Evolutionary conservation across 1,139 yeast genomes (phyloP).

Genomic region (Yamadazyma trypodendri): DNA sequence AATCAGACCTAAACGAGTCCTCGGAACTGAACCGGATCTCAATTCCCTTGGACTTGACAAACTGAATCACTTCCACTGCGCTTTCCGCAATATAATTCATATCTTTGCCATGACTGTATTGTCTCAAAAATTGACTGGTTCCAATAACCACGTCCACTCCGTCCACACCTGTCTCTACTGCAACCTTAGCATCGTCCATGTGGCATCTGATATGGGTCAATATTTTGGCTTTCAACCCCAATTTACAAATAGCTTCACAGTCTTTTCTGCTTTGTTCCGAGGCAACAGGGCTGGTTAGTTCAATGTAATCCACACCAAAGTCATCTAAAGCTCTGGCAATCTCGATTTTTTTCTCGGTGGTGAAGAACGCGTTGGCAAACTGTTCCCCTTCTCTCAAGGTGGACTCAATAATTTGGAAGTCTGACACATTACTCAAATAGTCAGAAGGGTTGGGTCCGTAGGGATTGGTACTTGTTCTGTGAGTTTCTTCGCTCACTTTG

Average conservation of each 20-base stretch:
- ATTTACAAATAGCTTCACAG: constrained; percentile 97
- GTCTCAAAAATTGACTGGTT: constrained; percentile 91
- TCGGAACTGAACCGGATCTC: constrained; percentile 97
- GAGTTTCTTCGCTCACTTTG: constrained; percentile 16
- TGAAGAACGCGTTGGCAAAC: constrained; percentile 94
- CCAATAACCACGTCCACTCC: constrained; percentile 99
- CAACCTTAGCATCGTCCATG: constrained; percentile 97
- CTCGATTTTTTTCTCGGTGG: constrained; percentile 93
- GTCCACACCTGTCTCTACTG: constrained; percentile 97
- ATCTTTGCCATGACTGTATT: constrained; percentile 96
- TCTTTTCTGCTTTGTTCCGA: constrained; percentile 90
- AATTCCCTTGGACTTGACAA: constrained; percentile 94
- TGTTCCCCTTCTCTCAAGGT: constrained; percentile 98
- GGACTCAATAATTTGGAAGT: constrained; percentile 90
- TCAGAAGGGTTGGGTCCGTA: constrained; percentile 97
- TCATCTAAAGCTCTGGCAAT: constrained; percentile 97
- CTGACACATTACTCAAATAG: constrained; percentile 82
- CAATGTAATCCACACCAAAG: constrained; percentile 97
- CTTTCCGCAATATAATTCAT: constrained; percentile 97
- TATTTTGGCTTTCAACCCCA: constrained; percentile 93
- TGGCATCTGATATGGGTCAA: constrained; percentile 93
- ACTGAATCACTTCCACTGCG: constrained; percentile 96
- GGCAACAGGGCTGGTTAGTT: constrained; percentile 96
- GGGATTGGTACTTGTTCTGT: constrained; percentile 51
- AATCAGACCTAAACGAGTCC: constrained; percentile 96